A percentile compares a stretch with the other conserved stretches of the same genome.
Conservation (phyloP, 257 asterid genomes). For the Jaltomata sinuosa region DNA sequence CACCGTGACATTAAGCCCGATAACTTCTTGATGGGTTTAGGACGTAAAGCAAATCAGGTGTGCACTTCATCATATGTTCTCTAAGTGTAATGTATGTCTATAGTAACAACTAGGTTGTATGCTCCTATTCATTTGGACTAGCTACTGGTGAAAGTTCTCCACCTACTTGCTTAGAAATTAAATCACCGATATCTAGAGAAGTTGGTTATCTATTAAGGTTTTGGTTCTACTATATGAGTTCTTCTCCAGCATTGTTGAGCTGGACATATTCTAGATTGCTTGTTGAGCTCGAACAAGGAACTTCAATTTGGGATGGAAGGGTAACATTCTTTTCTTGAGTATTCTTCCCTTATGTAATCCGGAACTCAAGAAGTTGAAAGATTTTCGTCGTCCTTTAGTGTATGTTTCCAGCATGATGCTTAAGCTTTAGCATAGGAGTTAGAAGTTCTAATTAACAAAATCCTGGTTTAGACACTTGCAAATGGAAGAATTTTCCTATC, state of each 20-base stretch:
- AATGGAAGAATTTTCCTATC: neutral
- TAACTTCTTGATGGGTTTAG: constrained; percentile 88
- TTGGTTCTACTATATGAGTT: neutral
- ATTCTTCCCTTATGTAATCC: neutral
- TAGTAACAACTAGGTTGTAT: neutral
- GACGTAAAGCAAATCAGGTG: constrained; percentile 94
- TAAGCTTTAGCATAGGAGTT: neutral
- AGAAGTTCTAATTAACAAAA: neutral
- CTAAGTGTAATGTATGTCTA: neutral
- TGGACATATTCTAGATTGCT: neutral
- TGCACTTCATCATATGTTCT: constrained; percentile 6
- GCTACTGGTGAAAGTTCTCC: neutral
- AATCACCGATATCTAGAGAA: neutral
- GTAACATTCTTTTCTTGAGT: neutral
- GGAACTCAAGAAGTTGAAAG: neutral
- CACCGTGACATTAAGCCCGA: constrained; percentile 96
- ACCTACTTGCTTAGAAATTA: neutral
- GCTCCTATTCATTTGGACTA: neutral
- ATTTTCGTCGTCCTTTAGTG: neutral
- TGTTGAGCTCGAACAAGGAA: neutral
- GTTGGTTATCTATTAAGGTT: neutral
- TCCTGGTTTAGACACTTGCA: neutral
- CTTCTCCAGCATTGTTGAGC: neutral
- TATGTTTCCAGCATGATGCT: neutral
- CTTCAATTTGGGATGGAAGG: neutral